phyloP scores from a whole-genome alignment of 495 filamentous ascomycete species.

The Geopyxis carbonaria region DNA sequence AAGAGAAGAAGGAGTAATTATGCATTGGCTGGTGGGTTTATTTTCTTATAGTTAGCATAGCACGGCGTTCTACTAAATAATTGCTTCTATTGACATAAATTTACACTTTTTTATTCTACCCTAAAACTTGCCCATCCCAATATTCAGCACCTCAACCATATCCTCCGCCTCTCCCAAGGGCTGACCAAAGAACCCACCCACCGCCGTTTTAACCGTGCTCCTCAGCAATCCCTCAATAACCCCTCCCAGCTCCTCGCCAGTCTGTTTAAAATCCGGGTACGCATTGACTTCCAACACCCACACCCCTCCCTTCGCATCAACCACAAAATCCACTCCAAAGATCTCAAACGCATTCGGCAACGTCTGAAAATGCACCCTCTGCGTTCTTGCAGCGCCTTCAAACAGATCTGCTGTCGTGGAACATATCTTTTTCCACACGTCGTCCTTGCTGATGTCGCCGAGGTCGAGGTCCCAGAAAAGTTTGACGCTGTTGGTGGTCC shows the following conservation, averaged over 20 bases:
- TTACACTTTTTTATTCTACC: no score
- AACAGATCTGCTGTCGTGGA: constrained; percentile 56
- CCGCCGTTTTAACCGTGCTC: constrained; percentile 48
- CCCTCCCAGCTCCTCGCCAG: constrained; percentile 50
- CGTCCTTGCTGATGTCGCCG: constrained; percentile 14
- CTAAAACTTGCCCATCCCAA: constrained; percentile 43
- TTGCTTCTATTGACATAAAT: no score
- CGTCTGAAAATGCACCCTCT: constrained; percentile 83
- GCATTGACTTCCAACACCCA: constrained; percentile 90
- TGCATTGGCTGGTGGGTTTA: no score
- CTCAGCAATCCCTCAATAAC: constrained; percentile 62
- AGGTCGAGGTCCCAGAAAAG: constrained; percentile 48
- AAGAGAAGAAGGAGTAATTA: no score
- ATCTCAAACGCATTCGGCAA: constrained; percentile 78
- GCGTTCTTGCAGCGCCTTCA: constrained; percentile 61
- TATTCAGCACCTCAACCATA: constrained; percentile 40
- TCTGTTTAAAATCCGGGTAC: constrained; percentile 89
- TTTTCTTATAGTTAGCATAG: no score
- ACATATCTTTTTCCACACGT: constrained; percentile 56
- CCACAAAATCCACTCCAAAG: constrained; percentile 80
- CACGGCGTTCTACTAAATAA: no score
- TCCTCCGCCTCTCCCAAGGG: constrained; percentile 12
- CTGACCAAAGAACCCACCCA: constrained; percentile 42
- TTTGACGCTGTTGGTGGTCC: constrained; percentile 42
- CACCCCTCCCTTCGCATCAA: constrained; percentile 43